These are phyloP conservation scores for Fusarium equiseti DNA, from an alignment of 2,329 filamentous ascomycete genomes.

Conservation along the genomic window DNA sequence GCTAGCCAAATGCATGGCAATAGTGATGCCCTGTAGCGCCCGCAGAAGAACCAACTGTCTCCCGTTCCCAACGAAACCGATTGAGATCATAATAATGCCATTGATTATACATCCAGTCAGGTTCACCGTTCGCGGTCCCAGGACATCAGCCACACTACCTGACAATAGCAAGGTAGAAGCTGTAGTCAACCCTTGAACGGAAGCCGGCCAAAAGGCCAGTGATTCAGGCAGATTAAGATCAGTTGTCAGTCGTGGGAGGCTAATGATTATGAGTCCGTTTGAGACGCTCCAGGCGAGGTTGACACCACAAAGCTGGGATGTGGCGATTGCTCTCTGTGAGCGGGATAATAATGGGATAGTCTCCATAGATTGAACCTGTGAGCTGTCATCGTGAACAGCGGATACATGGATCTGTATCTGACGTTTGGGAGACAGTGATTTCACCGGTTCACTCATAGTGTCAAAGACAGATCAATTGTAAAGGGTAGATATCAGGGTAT, in stretches of 20 bases:
- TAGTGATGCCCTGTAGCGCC: slow-evolving; percentile 54
- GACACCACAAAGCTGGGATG: slow-evolving; percentile 28
- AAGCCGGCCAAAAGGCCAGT: slow-evolving; percentile 55
- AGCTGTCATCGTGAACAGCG: neutral
- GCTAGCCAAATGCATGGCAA: slow-evolving; percentile 52
- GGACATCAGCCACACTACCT: slow-evolving; percentile 53
- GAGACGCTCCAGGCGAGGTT: slow-evolving; percentile 36
- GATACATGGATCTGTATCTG: neutral
- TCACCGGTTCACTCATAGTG: neutral
- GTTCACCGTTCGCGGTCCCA: slow-evolving; percentile 51
- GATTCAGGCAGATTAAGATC: slow-evolving; percentile 51
- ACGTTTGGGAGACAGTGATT: neutral
- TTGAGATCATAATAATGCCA: slow-evolving; percentile 49
- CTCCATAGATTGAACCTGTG: neutral
- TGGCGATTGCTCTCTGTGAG: neutral
- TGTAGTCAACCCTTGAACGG: slow-evolving; percentile 52
- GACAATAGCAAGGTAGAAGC: slow-evolving; percentile 54
- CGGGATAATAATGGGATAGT: neutral
- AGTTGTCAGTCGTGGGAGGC: slow-evolving; percentile 55
- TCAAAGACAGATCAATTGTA: too few relatives aligned
- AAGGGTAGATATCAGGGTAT: too few relatives aligned
- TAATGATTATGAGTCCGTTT: slow-evolving; percentile 52
- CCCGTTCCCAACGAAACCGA: slow-evolving; percentile 47
- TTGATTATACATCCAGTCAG: slow-evolving; percentile 50
- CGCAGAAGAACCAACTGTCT: slow-evolving; percentile 53